Evolutionary conservation across 352 stramenopile species (phyloP), one percentile per base, ranked within the genome.

Genomic region (Globisporangium mamillatum): DNA sequence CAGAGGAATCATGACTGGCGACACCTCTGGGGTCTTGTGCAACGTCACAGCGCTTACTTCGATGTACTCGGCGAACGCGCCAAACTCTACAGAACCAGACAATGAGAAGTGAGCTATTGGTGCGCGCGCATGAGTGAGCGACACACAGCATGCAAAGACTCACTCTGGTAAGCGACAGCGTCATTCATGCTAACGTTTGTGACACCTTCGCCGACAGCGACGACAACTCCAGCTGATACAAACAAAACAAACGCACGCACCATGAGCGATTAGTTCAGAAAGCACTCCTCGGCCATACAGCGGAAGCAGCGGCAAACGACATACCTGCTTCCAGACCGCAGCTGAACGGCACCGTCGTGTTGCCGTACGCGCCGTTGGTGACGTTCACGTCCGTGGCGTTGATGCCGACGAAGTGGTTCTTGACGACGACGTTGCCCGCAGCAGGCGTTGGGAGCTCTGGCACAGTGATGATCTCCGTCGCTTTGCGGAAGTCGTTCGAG

Each of bases 401-500:
- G 73, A 82, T 74, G 55, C 72, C 75, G 20, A 80, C 65, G 66
- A 78, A 82, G 34, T 79, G 68, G 67, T 52, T 72, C 70, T 77
- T 64, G 48, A 84, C 71, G 27, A 88, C 46, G 70, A 93, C 82
- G 60, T 89, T 71, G 58, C 71, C 78, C 22, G 54, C 50, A 63
- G 76, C 72, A 27, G 82, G 78, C 59, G 66, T 50, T n/a, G 72
- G 76, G 58, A 86, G 65, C 56, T 76, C 52, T 63, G 79, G 76
- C 34, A 70, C 54, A 18, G 54, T 63, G 53, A 89, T 81, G 67
- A 93, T 90, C 58, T 75, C 76, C 25, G 82, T 90, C 73, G 78
- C 87, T 67, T 84, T 80, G 68, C 85, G 82, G 65, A 93, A 93
- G 75, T 93, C 83, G 65, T 81, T 89, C 65, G 82, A 93, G 62